phyloP scores from a whole-genome alignment of 257 asterid genomes.

The Fraxinus anomala region DNA sequence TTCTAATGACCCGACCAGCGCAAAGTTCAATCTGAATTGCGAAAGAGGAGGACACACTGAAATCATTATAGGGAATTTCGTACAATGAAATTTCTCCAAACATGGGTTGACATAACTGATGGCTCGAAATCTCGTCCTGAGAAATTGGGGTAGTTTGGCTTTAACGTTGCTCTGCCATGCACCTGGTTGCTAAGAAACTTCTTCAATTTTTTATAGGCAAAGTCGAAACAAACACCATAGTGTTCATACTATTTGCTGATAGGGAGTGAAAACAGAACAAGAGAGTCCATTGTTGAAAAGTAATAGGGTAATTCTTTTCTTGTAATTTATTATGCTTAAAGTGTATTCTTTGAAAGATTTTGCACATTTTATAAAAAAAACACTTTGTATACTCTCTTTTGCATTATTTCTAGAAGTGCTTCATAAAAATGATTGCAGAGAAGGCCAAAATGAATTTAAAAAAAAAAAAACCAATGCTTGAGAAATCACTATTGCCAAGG shows the following conservation, averaged over 20 bases:
- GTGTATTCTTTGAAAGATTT: not conserved
- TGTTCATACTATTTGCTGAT: not conserved
- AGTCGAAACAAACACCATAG: not conserved
- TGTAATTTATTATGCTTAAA: not conserved
- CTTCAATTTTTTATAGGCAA: not conserved
- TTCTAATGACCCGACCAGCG: not conserved
- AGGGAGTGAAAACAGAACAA: not conserved
- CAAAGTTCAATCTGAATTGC: not conserved
- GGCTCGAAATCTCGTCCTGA: too few species aligned
- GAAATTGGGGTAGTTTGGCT: not conserved
- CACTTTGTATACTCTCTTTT: too few species aligned
- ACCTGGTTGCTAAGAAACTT: not conserved
- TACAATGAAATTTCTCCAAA: too few species aligned
- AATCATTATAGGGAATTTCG: too few species aligned
- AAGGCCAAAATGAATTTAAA: not conserved
- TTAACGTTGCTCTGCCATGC: not conserved
- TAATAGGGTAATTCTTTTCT: too few species aligned
- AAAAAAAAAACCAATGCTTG: too few species aligned
- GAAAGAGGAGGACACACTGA: too few species aligned
- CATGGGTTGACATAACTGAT: too few species aligned
- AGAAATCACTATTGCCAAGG: conserved; percentile 50
- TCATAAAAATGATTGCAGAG: not conserved
- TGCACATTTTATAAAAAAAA: not conserved
- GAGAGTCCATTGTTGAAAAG: not conserved
- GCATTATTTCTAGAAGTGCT: not conserved